phyloP scores from a whole-genome alignment of 1,284 basidiomycete species.

The Somion occarium region DNA sequence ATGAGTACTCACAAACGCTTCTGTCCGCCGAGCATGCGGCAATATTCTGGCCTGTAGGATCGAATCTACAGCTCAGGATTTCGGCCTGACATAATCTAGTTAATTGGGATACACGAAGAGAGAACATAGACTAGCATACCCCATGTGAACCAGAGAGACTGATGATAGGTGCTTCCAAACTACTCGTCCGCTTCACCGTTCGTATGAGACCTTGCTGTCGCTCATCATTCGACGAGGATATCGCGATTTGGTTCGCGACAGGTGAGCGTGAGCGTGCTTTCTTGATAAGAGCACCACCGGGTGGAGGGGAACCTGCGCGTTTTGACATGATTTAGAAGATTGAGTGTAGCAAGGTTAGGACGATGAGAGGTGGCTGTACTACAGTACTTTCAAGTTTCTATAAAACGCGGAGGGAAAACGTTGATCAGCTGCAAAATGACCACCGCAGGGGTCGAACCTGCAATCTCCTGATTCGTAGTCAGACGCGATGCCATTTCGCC shows the following conservation, averaged over 20 bases:
- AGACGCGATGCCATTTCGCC: conserved; percentile 80
- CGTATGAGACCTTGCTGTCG: conserved; percentile 70
- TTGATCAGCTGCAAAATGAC: conserved; percentile 25
- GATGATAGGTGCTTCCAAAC: conserved; percentile 76
- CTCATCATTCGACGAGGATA: conserved; percentile 68
- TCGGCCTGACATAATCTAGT: conserved; percentile 51
- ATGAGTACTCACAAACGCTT: conserved; percentile 59
- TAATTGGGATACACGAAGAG: conserved; percentile 6
- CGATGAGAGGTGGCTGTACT: too few relatives aligned
- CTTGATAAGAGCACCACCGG: conserved; percentile 57
- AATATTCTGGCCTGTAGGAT: conserved; percentile 77
- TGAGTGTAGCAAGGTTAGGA: too few relatives aligned
- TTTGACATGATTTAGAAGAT: conserved; percentile 51
- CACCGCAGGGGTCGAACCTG: conserved; percentile 47
- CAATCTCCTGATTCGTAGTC: conserved; percentile 62
- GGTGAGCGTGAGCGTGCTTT: conserved; percentile 57
- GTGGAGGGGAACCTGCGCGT: conserved; percentile 50
- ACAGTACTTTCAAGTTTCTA: too few relatives aligned
- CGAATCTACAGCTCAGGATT: conserved; percentile 76
- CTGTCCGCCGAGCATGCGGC: conserved; percentile 80
- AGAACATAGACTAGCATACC: conserved; percentile 33
- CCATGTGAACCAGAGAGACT: conserved; percentile 73
- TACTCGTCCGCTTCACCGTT: conserved; percentile 74
- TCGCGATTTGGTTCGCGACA: conserved; percentile 62
- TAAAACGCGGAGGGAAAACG: too few relatives aligned